phyloP scores from a whole-genome alignment of 2,329 filamentous ascomycete species.

The Pseudogymnoascus sp. region DNA sequence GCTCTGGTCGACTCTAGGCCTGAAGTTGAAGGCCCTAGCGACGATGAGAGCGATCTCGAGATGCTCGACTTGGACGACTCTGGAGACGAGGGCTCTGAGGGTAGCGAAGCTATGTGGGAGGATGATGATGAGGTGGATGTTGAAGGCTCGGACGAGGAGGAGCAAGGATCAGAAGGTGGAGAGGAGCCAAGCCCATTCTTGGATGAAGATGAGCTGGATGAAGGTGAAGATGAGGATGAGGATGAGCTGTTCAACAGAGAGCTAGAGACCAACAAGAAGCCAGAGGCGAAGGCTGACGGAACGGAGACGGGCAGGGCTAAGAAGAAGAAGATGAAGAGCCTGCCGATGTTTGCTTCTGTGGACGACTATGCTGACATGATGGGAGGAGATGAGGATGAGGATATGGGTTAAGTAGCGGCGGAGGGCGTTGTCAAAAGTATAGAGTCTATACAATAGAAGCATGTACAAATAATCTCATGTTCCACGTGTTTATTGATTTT shows the following conservation, averaged over 20 bases:
- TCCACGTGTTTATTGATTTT: slow-evolving; percentile 10
- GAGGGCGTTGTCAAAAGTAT: not conserved
- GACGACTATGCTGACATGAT: slow-evolving; percentile 90
- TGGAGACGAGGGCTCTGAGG: slow-evolving; percentile 29
- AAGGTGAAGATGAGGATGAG: slow-evolving; percentile 41
- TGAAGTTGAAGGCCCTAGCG: slow-evolving; percentile 60
- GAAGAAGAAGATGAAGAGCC: slow-evolving; percentile 75
- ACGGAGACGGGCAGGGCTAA: slow-evolving; percentile 46
- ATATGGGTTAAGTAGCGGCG: not conserved
- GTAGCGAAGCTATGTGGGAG: slow-evolving; percentile 28
- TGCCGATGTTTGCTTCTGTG: slow-evolving; percentile 86
- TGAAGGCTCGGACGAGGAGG: slow-evolving; percentile 39
- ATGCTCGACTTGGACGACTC: slow-evolving; percentile 47
- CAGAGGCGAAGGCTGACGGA: slow-evolving; percentile 35
- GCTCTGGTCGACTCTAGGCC: slow-evolving; percentile 75
- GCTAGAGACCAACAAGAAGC: slow-evolving; percentile 28
- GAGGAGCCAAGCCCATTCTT: slow-evolving; percentile 23
- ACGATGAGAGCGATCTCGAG: slow-evolving; percentile 44
- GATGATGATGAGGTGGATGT: slow-evolving; percentile 45
- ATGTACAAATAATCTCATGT: slow-evolving; percentile 11
- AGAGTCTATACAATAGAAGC: slow-evolving; percentile 5
- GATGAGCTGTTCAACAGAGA: slow-evolving; percentile 34
- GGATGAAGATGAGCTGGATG: slow-evolving; percentile 27
- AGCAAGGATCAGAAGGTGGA: slow-evolving; percentile 38
- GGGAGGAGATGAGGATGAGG: slow-evolving; percentile 57